phyloP scores from a whole-genome alignment of 169 alveolate species.

The Cryptosporidium canis region DNA sequence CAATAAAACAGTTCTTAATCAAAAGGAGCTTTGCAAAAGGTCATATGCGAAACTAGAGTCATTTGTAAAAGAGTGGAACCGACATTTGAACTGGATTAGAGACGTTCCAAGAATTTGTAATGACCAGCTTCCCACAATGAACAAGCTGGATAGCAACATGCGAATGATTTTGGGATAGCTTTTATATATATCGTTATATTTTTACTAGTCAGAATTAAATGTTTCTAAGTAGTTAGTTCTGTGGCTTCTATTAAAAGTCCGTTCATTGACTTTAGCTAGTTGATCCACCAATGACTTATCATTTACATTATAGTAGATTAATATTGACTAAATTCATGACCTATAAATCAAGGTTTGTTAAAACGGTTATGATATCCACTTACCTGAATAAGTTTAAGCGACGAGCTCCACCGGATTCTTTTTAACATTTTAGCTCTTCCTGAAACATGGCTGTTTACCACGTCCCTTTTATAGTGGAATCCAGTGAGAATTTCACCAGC shows the following conservation, averaged over 20 bases:
- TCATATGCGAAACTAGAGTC: not conserved
- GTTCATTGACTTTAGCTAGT: not conserved
- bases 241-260: slow-evolving; percentile 1
- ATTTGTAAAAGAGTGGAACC: slow-evolving; percentile 16
- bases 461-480: not conserved
- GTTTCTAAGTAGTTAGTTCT: not conserved
- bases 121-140: slow-evolving; percentile 30
- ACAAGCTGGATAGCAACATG: slow-evolving; percentile 8
- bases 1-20: not conserved
- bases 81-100: slow-evolving; percentile 12
- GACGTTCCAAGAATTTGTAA: slow-evolving; percentile 25
- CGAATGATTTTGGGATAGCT: slow-evolving; percentile 55
- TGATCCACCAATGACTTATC: slow-evolving; percentile 9
- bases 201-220: not conserved
- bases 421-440: not conserved
- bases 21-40: not conserved
- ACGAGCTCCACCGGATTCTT: not conserved
- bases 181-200: not conserved
- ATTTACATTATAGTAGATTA: slow-evolving; percentile 28
- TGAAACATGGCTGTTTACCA: not conserved
- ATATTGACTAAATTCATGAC: slow-evolving; percentile 43
- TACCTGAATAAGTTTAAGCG: slow-evolving; percentile 48
- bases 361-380: too few species aligned
- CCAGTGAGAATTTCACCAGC: slow-evolving; percentile 18
- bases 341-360: too few species aligned